A percentile compares a stretch with the other conserved stretches of the same genome.
phyloP scores from a whole-genome alignment of 1,284 basidiomycete genomes.

The Rhizoctonia solani region DNA sequence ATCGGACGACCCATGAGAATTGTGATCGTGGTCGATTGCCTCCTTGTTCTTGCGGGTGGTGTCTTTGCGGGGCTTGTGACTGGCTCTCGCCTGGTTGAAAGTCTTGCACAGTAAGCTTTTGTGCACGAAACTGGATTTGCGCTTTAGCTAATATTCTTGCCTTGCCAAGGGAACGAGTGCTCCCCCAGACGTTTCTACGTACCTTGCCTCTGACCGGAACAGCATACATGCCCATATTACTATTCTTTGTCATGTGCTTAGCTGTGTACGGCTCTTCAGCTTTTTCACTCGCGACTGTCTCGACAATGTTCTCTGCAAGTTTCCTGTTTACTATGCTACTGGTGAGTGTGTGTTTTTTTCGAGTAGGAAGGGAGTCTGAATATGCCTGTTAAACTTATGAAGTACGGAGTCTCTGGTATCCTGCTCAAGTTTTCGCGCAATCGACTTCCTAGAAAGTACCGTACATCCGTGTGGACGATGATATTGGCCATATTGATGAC shows the following conservation, averaged over 20 bases:
- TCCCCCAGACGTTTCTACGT: slow-evolving; percentile 59
- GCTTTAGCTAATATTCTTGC: neutral
- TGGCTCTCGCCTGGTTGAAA: slow-evolving; percentile 61
- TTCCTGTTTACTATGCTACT: slow-evolving; percentile 34
- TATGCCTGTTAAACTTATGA: slow-evolving; percentile 49
- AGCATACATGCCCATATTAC: slow-evolving; percentile 57
- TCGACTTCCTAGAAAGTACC: slow-evolving; percentile 54
- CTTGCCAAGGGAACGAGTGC: slow-evolving; percentile 58
- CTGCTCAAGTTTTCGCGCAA: slow-evolving; percentile 67
- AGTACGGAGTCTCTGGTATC: slow-evolving; percentile 65
- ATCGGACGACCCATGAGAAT: slow-evolving; percentile 63
- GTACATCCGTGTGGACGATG: slow-evolving; percentile 50
- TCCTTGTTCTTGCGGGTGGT: slow-evolving; percentile 67
- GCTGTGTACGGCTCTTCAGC: slow-evolving; percentile 63
- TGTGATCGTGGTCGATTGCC: slow-evolving; percentile 64
- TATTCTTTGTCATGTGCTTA: slow-evolving; percentile 57
- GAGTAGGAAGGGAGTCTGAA: slow-evolving; percentile 31
- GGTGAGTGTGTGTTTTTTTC: slow-evolving; percentile 21
- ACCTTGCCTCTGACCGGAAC: slow-evolving; percentile 57
- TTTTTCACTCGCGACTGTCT: slow-evolving; percentile 57
- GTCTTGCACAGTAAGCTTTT: slow-evolving; percentile 52
- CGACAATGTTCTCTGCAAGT: slow-evolving; percentile 52
- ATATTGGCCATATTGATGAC: slow-evolving; percentile 53
- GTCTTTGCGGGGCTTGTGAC: slow-evolving; percentile 66
- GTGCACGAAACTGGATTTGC: neutral